Evolutionary conservation across 1,284 basidiomycete species (phyloP).

Genomic region (Malassezia arunalokei): DNA sequence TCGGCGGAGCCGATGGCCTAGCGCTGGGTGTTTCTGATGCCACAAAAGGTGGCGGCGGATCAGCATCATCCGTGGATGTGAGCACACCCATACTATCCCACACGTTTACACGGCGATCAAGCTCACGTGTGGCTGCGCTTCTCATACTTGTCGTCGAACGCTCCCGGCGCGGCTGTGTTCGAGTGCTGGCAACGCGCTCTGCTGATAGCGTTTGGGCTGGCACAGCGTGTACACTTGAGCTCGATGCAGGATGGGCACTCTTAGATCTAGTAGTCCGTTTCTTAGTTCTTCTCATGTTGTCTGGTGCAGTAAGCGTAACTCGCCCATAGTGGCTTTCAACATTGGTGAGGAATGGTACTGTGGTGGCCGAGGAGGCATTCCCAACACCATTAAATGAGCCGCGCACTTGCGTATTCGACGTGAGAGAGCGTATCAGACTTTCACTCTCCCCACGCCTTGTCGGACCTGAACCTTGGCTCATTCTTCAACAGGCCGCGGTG

Average conservation of each 20-base stretch:
- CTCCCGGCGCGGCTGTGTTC: too few relatives aligned
- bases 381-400: background rate
- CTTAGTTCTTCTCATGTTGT: constrained; percentile 32
- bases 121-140: background rate
- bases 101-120: constrained; percentile 6
- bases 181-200: too few relatives aligned
- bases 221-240: too few relatives aligned
- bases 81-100: constrained; percentile 8
- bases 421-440: background rate
- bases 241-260: too few relatives aligned
- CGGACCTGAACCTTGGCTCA: background rate
- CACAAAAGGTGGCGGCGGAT: constrained; percentile 12
- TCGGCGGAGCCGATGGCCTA: background rate
- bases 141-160: background rate
- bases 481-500: background rate
- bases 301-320: constrained; percentile 39
- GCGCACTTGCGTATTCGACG: background rate
- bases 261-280: background rate
- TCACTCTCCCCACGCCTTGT: background rate
- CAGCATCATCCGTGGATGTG: background rate
- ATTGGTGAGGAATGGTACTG: constrained; percentile 32
- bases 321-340: constrained; percentile 32
- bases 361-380: background rate
- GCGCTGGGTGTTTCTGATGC: background rate
- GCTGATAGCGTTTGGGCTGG: too few relatives aligned